phyloP scores from a whole-genome alignment of 345 rosid species.

The Murraya paniculata region DNA sequence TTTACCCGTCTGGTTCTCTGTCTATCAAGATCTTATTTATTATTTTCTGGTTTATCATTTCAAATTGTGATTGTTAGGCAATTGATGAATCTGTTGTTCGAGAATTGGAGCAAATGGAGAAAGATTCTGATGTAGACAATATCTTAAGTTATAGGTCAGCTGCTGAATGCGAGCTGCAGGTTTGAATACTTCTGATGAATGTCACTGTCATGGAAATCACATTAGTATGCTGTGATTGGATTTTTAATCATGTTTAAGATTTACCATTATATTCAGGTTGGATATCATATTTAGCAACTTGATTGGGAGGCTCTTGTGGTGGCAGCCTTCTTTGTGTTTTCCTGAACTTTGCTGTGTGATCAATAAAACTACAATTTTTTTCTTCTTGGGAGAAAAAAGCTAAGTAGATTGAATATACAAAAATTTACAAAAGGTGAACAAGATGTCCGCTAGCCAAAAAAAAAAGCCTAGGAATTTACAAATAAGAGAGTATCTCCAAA shows the following conservation, averaged over 20 bases:
- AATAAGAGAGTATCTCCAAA: too few relatives aligned
- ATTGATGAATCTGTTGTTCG: slow-evolving; percentile 57
- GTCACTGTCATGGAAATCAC: background rate
- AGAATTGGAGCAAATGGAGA: slow-evolving; percentile 89
- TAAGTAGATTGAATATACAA: too few relatives aligned
- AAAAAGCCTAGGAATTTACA: too few relatives aligned
- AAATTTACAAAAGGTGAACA: too few relatives aligned
- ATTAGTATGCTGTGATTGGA: background rate
- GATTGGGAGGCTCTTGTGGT: background rate
- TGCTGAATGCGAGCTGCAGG: slow-evolving; percentile 89
- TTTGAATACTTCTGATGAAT: slow-evolving; percentile 31
- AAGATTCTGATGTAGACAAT: slow-evolving; percentile 76
- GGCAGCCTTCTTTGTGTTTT: background rate
- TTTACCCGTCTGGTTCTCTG: background rate
- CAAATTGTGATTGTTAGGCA: slow-evolving; percentile 41
- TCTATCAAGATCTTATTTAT: slow-evolving; percentile 11
- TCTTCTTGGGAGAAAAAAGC: too few relatives aligned
- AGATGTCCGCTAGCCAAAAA: too few relatives aligned
- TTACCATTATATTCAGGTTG: background rate
- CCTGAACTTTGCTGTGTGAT: background rate
- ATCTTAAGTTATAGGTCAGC: slow-evolving; percentile 78
- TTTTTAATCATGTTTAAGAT: background rate
- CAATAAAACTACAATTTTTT: background rate
- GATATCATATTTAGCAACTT: background rate
- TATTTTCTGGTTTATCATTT: slow-evolving; percentile 20